Percentiles rank a stretch among this genome's conserved stretches.
Evolutionary conservation across 805 yeast species (phyloP).

Genomic region (Sugiyamaella marilandica): DNA sequence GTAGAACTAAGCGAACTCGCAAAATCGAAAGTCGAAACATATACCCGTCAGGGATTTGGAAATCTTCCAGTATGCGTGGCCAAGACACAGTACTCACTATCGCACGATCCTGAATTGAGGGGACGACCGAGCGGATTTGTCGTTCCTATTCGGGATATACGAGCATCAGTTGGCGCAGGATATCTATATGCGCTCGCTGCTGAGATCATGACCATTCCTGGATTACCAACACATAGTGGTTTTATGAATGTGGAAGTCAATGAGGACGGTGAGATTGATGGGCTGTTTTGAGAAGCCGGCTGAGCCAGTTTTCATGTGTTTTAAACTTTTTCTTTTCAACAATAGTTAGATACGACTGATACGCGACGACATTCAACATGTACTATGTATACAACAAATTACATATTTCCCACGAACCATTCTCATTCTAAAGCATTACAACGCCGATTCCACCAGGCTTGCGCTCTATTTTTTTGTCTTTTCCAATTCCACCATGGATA

Average conservation of each 20-base stretch:
- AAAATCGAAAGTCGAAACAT: slow-evolving; percentile 70
- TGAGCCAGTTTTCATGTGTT: too few species aligned
- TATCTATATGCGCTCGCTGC: slow-evolving; percentile 94
- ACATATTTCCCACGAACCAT: neutral
- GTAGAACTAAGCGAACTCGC: slow-evolving; percentile 84
- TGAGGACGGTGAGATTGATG: slow-evolving; percentile 89
- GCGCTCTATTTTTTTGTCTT: slow-evolving; percentile 49
- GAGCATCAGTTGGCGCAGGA: slow-evolving; percentile 95
- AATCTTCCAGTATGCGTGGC: slow-evolving; percentile 94
- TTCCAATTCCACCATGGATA: slow-evolving; percentile 72
- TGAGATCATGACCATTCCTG: slow-evolving; percentile 96
- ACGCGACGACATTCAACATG: slow-evolving; percentile 7
- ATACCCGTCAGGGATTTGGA: slow-evolving; percentile 82
- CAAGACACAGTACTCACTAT: slow-evolving; percentile 92
- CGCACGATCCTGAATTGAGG: slow-evolving; percentile 88
- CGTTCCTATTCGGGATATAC: slow-evolving; percentile 89
- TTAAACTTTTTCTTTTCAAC: neutral
- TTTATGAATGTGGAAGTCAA: slow-evolving; percentile 95
- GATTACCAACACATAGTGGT: slow-evolving; percentile 92
- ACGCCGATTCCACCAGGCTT: slow-evolving; percentile 82
- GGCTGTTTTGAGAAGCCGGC: slow-evolving; percentile 65
- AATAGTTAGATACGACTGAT: neutral
- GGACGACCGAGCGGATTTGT: slow-evolving; percentile 94
- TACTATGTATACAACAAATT: slow-evolving; percentile 3
- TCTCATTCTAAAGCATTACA: slow-evolving; percentile 56